Conservation (phyloP, 495 filamentous ascomycete species). For the Annulohypoxylon stygium region DNA sequence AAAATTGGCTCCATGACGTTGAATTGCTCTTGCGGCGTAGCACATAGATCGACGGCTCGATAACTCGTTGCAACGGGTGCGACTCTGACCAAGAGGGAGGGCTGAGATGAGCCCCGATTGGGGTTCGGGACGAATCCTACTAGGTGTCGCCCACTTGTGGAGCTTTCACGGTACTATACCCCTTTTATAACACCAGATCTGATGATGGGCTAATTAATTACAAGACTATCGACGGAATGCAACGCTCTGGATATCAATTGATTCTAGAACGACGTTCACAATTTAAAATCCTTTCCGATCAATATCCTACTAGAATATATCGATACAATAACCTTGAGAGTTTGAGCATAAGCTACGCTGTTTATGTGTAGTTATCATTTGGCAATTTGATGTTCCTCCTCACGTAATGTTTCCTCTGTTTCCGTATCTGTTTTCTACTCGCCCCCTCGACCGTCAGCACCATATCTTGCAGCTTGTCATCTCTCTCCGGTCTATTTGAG, state of each 20-base stretch:
- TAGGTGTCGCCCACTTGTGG: not conserved
- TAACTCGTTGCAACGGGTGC: constrained; percentile 11
- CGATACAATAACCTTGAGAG: too few relatives aligned
- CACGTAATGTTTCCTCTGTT: not conserved
- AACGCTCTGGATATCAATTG: not conserved
- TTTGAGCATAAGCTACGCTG: too few relatives aligned
- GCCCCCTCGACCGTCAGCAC: not conserved
- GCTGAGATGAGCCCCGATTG: constrained; percentile 26
- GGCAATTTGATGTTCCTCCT: not conserved
- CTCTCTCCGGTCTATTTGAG: not conserved
- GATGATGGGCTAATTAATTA: constrained; percentile 27
- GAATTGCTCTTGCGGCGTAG: not conserved
- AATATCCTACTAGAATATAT: not conserved
- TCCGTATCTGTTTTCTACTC: not conserved
- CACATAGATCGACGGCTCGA: constrained; percentile 3
- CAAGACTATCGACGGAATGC: constrained; percentile 4
- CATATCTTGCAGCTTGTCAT: not conserved
- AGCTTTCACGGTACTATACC: constrained; percentile 29
- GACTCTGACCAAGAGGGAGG: constrained; percentile 24
- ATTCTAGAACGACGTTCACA: not conserved
- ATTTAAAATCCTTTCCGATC: constrained; percentile 6
- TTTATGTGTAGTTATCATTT: not conserved
- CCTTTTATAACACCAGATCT: constrained; percentile 22
- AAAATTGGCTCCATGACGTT: constrained; percentile 15
- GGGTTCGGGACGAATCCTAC: constrained; percentile 11